Base-by-base conservation (phyloP, 352 stramenopile species). In the Pythium monospermum region DNA sequence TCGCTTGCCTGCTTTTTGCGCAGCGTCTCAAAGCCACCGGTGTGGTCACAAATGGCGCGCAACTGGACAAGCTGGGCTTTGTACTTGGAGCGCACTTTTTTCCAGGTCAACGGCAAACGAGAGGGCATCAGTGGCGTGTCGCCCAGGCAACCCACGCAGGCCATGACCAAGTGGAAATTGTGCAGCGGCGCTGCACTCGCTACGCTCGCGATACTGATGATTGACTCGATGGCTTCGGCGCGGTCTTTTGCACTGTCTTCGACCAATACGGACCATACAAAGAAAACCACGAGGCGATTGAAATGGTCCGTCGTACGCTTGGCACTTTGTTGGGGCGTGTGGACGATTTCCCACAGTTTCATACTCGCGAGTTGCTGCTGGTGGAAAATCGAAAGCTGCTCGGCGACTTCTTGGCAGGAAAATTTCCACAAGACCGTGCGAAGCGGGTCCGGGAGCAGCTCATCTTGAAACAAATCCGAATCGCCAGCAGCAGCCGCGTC, bases 91-190 rank as follows among this genome's bases (percentile, higher is more conserved):
- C 72, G 72, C 42, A 88, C 80, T 35, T 72, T 72, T 56, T 88
- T 88, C 76, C 80, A 91, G 11, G 80, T 88, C 4, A 65, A 52
- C 8, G 80, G 80, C 35, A 91, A 53, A 19, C 80, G 64, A 7
- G 75, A 83, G 37, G 64, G 66, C 76, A 91, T 91, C 12, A 91
- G 66, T 3, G 80, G 75, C 12, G 57, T 77, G 50, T 88, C 80
- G 16, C 80, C 80, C 0, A 91, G 57, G 37, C 80, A 87, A 5
- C 80, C 80, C 1, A 91, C 75, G 22, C 80, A 88, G 8, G 70
- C 75, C 80, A 91, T 88, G 18, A 87, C 73, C n/a, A 91, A 53
- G 49, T 87, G 71, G 40, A 89, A 91, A 40, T 89, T 91, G 57
- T 76, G 73, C 25, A 88, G 50, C 6, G 67, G 60, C 16, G 75